These are phyloP conservation scores for Diaporthe helianthi DNA, from an alignment of 2,329 filamentous ascomycete genomes.

Conservation along the genomic window DNA sequence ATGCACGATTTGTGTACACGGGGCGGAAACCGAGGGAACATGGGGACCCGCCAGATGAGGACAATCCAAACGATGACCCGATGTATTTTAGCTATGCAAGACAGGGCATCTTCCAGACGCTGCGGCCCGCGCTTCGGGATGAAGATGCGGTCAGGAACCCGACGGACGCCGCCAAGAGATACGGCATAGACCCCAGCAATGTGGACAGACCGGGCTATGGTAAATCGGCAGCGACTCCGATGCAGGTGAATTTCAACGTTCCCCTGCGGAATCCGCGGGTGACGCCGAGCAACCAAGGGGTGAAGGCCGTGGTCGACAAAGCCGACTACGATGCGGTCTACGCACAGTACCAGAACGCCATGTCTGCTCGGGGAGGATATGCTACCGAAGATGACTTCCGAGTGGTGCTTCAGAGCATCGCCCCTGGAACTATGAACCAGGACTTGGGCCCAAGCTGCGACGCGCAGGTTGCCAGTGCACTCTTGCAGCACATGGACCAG, in stretches of 20 bases:
- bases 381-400: constrained; percentile 10
- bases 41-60: background rate
- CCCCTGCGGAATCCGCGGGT: background rate
- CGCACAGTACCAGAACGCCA: background rate
- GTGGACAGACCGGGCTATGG: background rate
- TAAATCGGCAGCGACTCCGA: constrained; percentile 24
- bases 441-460: background rate
- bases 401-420: background rate
- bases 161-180: constrained; percentile 27
- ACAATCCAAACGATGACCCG: background rate
- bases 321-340: constrained; percentile 2
- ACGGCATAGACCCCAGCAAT: constrained; percentile 5
- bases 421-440: background rate
- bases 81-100: constrained; percentile 12
- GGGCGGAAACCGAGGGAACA: background rate
- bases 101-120: constrained; percentile 3
- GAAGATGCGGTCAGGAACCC: constrained; percentile 11
- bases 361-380: background rate
- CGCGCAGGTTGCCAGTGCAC: background rate
- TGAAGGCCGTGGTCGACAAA: background rate
- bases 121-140: constrained; percentile 22
- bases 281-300: background rate
- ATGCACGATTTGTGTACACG: constrained; percentile 3
- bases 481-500: background rate
- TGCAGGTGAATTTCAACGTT: background rate